Base-by-base conservation (phyloP, 257 asterid species). In the Gentiana dahurica region DNA sequence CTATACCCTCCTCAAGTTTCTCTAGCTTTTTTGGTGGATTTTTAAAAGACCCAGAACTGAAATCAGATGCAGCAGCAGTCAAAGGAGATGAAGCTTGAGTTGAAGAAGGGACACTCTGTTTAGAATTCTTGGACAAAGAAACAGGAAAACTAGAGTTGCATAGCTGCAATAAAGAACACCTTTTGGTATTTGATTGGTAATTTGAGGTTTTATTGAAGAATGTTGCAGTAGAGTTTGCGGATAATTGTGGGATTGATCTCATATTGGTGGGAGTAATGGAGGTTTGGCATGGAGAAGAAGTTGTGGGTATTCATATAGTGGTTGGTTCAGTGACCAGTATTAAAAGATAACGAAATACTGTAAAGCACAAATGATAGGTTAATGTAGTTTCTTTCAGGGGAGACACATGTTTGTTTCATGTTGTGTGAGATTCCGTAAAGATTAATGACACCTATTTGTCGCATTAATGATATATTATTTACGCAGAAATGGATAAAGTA, bases 1-100 rank as follows among this genome's bases (percentile, higher is more conserved):
- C 93, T 47, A 87, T 65, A 36, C 4, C 55, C 51, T 61, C 84
- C 55, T 85, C 96, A 3, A 77, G 0, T 1, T 32, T 61, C 68
- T 82, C 84, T 36, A 71, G 12, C 53, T 61, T 74, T 39, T 50
- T 64, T 33, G 57, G 41, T 9, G 69, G 49, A 59, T 51, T 52
- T 36, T 52, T 72, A 24, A 78, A 58, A 51, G 63, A 65, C 4
- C 72, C 77, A 2, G 89, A 62, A 52, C 56, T 65, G 35, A 70
- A 66, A 53, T 68, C 71, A 0, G 86, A 70, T 4, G 74, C 75
- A 0, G 86, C 68, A 4, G 74, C 75, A 50, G 77, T 72, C 1
- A 54, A 72, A 3, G 72, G 61, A 3, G 68, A 58, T 1, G 81
- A 73, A 48, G 57, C 36, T 11, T 62, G 55, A 3, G 59, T 68